Percentiles rank a stretch among this genome's conserved stretches.
Conservation (phyloP, 164 flowering plant genomes). For the Nymphaea colorata region DNA sequence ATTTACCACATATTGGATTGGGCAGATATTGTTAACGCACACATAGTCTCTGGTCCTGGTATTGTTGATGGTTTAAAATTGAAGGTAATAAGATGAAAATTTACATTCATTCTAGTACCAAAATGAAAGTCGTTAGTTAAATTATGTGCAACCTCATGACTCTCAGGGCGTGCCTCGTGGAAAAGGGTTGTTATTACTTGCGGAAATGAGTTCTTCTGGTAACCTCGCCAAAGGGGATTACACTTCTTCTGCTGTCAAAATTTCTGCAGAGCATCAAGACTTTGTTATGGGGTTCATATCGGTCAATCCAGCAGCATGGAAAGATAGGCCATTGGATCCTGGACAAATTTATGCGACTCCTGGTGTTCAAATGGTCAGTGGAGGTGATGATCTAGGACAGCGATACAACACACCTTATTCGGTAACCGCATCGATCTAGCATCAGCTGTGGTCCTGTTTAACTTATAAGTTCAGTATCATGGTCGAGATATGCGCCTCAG, state of each 20-base stretch:
- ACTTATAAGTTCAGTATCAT: no score
- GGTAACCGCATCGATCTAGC: slow-evolving; percentile 16
- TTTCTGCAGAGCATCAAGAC: slow-evolving; percentile 89
- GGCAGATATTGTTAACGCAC: slow-evolving; percentile 95
- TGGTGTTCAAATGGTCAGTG: slow-evolving; percentile 62
- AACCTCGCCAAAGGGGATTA: slow-evolving; percentile 92
- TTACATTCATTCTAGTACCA: neutral
- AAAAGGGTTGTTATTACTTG: slow-evolving; percentile 79
- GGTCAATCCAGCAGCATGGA: slow-evolving; percentile 96
- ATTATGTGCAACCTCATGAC: neutral
- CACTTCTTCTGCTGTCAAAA: slow-evolving; percentile 87
- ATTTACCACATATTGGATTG: slow-evolving; percentile 79
- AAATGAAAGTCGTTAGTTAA: no score
- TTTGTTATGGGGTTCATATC: slow-evolving; percentile 97
- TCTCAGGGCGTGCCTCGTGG: slow-evolving; percentile 83
- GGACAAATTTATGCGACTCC: slow-evolving; percentile 72
- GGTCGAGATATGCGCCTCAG: no score
- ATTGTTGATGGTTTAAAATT: slow-evolving; percentile 89
- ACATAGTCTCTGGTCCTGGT: slow-evolving; percentile 92
- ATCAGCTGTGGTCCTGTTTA: no score
- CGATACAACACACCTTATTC: slow-evolving; percentile 90
- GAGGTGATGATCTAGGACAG: slow-evolving; percentile 92
- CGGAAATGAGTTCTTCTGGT: slow-evolving; percentile 99
- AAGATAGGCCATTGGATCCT: slow-evolving; percentile 62
- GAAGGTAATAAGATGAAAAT: slow-evolving; percentile 37